Conservation (phyloP, 2,329 filamentous ascomycete species). For the Fusarium sp. region DNA sequence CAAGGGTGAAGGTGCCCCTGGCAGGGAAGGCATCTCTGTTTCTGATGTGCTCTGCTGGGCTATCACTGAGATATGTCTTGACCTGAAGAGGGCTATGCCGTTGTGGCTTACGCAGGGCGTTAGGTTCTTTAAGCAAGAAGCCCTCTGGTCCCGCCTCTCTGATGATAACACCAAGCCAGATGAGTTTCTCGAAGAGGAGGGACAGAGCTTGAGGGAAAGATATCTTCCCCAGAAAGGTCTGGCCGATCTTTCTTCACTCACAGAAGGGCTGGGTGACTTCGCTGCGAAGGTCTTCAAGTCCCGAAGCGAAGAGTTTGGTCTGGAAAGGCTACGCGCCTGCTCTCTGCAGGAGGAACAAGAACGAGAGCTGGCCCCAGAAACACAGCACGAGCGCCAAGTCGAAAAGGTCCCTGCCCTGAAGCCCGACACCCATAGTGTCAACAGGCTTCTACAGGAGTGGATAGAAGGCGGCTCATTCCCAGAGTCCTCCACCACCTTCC, state of each 20-base stretch:
- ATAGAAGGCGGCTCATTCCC: constrained; percentile 9
- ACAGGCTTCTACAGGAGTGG: constrained; percentile 51
- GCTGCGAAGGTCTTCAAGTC: neutral
- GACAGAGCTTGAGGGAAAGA: constrained; percentile 60
- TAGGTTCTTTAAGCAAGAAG: constrained; percentile 57
- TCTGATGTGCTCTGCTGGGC: constrained; percentile 68
- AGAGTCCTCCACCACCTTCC: neutral
- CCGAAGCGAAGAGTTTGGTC: constrained; percentile 14
- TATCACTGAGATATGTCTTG: constrained; percentile 51
- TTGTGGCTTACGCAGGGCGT: constrained; percentile 71
- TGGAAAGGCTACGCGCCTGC: neutral
- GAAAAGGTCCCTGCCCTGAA: constrained; percentile 54
- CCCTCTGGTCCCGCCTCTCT: constrained; percentile 45
- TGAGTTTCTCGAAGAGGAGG: constrained; percentile 66
- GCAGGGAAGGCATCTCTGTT: constrained; percentile 53
- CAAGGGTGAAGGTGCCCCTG: fast-evolving
- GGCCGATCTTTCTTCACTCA: neutral
- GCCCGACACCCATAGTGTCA: constrained; percentile 55
- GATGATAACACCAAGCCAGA: fast-evolving
- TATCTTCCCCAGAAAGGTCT: constrained; percentile 55
- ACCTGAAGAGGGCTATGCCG: constrained; percentile 13
- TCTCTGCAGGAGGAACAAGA: constrained; percentile 74
- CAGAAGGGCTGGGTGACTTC: neutral
- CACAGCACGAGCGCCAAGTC: constrained; percentile 67
- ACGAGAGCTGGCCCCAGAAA: constrained; percentile 72